These are phyloP conservation scores for Penicillium salamii DNA, from an alignment of 495 filamentous ascomycete species.

Conservation along the genomic window DNA sequence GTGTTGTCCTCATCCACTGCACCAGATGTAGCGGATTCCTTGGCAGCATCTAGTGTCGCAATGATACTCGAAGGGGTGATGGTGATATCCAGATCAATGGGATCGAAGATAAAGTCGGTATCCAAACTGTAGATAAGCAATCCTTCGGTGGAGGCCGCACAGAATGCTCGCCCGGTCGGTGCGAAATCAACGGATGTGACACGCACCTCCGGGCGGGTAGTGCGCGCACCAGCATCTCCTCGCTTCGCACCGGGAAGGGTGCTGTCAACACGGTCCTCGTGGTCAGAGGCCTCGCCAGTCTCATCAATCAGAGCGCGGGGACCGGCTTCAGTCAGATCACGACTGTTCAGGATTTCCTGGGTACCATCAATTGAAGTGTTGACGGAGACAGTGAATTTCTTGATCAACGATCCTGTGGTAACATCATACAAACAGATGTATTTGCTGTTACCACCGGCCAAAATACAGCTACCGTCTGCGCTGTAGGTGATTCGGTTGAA, in stretches of 20 bases:
- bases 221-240: constrained; percentile 76
- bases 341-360: constrained; percentile 93
- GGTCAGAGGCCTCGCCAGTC: constrained; percentile 83
- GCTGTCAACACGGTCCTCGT: constrained; percentile 77
- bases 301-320: constrained; percentile 78
- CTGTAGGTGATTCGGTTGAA: constrained; percentile 88
- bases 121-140: constrained; percentile 90
- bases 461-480: constrained; percentile 82
- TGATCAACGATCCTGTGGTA: constrained; percentile 80
- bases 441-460: constrained; percentile 93
- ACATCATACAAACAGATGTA: constrained; percentile 96
- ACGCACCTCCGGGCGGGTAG: constrained; percentile 76
- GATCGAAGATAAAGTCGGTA: constrained; percentile 75
- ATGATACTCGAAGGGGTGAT: constrained; percentile 84
- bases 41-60: constrained; percentile 58
- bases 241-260: constrained; percentile 86
- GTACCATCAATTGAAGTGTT: constrained; percentile 94
- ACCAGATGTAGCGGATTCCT: constrained; percentile 27
- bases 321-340: constrained; percentile 85
- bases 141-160: constrained; percentile 92
- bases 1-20: constrained; percentile 56
- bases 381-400: constrained; percentile 90
- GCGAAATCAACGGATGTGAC: constrained; percentile 83
- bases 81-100: constrained; percentile 90
- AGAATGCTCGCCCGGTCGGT: constrained; percentile 85